Percentiles rank a stretch among this genome's conserved stretches.
phyloP scores from a whole-genome alignment of 495 filamentous ascomycete genomes.

The Xylaria curta region DNA sequence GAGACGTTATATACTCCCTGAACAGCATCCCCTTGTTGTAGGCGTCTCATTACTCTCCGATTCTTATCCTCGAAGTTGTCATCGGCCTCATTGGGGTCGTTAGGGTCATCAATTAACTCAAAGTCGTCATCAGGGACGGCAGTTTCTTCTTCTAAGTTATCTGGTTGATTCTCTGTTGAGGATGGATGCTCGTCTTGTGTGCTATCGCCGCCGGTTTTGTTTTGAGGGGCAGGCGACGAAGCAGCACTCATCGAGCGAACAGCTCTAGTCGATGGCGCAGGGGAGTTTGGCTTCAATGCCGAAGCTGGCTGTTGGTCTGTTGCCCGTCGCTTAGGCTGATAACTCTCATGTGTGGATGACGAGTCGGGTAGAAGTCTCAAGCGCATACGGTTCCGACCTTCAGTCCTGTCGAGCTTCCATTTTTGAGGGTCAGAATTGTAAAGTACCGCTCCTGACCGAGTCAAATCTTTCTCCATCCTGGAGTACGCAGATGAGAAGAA shows the following conservation, averaged over 20 bases:
- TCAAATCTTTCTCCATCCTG: slow-evolving; percentile 74
- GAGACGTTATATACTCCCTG: slow-evolving; percentile 95
- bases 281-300: slow-evolving; percentile 52
- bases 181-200: slow-evolving; percentile 37
- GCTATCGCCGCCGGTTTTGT: slow-evolving; percentile 36
- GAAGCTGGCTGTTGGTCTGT: slow-evolving; percentile 41
- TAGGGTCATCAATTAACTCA: slow-evolving; percentile 83
- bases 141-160: slow-evolving; percentile 34
- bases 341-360: slow-evolving; percentile 69
- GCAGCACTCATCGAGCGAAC: slow-evolving; percentile 31
- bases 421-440: slow-evolving; percentile 68
- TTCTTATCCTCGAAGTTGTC: slow-evolving; percentile 97
- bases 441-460: slow-evolving; percentile 78
- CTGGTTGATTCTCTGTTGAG: slow-evolving; percentile 34
- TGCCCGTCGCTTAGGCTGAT: slow-evolving; percentile 82
- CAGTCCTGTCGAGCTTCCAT: slow-evolving; percentile 93
- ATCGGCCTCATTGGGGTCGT: slow-evolving; percentile 78
- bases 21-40: slow-evolving; percentile 91
- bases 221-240: slow-evolving; percentile 24
- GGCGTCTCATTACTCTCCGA: slow-evolving; percentile 91
- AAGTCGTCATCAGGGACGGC: slow-evolving; percentile 81
- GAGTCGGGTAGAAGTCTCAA: slow-evolving; percentile 81
- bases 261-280: slow-evolving; percentile 30
- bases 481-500: slow-evolving; percentile 77
- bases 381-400: slow-evolving; percentile 95